These are phyloP conservation scores for Danielia oregonensis DNA, from an alignment of 805 yeast genomes.

Conservation along the genomic window DNA sequence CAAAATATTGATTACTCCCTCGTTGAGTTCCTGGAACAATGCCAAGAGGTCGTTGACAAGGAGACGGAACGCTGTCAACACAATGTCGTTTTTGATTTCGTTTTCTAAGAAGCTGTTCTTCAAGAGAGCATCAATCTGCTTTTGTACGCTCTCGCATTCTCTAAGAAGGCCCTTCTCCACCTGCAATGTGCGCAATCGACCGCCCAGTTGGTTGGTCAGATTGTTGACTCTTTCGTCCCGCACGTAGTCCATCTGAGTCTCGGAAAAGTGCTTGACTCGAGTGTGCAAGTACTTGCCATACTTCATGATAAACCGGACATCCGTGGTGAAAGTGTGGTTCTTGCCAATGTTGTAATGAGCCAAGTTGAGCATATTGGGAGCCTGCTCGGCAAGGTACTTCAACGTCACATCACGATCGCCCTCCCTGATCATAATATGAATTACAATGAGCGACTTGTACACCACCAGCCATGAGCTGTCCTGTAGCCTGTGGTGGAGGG, in stretches of 20 bases:
- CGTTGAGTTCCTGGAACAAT: constrained; percentile 85
- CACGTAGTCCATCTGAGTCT: constrained; percentile 70
- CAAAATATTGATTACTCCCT: constrained; percentile 89
- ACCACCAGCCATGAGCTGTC: constrained; percentile 91
- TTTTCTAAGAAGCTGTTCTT: constrained; percentile 71
- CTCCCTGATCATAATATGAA: constrained; percentile 89
- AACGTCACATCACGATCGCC: constrained; percentile 80
- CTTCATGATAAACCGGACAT: constrained; percentile 53
- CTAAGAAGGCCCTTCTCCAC: constrained; percentile 79
- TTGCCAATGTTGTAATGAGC: constrained; percentile 35
- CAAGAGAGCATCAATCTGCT: constrained; percentile 72
- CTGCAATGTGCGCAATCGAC: constrained; percentile 59
- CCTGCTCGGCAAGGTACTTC: constrained; percentile 47
- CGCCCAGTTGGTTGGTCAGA: constrained; percentile 45
- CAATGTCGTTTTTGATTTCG: constrained; percentile 80
- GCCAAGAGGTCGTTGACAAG: constrained; percentile 86
- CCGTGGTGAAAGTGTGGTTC: constrained; percentile 39
- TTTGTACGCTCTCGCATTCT: constrained; percentile 81
- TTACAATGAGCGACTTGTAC: constrained; percentile 77
- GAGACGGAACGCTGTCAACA: constrained; percentile 80
- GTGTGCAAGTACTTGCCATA: constrained; percentile 69
- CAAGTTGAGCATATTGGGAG: constrained; percentile 47
- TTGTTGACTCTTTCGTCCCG: constrained; percentile 57
- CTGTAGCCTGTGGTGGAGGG: constrained; percentile 57
- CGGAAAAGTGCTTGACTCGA: constrained; percentile 67